Evolutionary conservation across 2,329 filamentous ascomycete genomes (phyloP).

Genomic region (Trichoderma gracile): DNA sequence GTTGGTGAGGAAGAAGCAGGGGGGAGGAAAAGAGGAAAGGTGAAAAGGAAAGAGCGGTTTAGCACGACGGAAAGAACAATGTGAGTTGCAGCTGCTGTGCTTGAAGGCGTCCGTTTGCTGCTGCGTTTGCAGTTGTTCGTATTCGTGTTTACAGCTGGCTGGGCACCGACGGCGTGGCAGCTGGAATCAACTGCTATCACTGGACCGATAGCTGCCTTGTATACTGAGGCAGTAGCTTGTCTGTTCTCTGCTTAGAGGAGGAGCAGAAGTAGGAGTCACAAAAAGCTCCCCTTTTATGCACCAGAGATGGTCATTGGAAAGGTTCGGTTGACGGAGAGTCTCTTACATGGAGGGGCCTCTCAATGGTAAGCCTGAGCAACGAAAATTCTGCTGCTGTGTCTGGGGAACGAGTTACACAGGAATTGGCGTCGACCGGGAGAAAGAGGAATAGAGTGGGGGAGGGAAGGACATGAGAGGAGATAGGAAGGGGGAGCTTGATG

Average conservation of each 20-base stretch:
- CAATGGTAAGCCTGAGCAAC: background rate
- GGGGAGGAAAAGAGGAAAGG: background rate
- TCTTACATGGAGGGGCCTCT: background rate
- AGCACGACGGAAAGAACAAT: background rate
- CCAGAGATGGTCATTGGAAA: background rate
- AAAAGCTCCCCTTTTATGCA: background rate
- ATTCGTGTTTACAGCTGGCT: background rate
- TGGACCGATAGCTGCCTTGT: background rate
- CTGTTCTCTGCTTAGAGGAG: background rate
- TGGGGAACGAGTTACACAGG: background rate
- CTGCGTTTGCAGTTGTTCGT: conserved; percentile 8
- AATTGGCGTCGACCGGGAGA: background rate
- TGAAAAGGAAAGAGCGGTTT: too few species aligned
- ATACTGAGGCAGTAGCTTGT: background rate
- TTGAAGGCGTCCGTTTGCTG: background rate
- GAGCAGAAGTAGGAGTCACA: background rate
- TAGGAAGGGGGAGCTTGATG: background rate
- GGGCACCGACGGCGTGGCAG: background rate
- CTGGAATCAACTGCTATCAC: background rate
- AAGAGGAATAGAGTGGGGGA: background rate
- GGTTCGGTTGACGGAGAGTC: background rate
- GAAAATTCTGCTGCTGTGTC: background rate
- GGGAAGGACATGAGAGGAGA: background rate
- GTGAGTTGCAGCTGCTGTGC: background rate
- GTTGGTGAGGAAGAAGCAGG: background rate